phyloP scores from a whole-genome alignment of 2,329 filamentous ascomycete species.

The Arthrobotrys conoides region DNA sequence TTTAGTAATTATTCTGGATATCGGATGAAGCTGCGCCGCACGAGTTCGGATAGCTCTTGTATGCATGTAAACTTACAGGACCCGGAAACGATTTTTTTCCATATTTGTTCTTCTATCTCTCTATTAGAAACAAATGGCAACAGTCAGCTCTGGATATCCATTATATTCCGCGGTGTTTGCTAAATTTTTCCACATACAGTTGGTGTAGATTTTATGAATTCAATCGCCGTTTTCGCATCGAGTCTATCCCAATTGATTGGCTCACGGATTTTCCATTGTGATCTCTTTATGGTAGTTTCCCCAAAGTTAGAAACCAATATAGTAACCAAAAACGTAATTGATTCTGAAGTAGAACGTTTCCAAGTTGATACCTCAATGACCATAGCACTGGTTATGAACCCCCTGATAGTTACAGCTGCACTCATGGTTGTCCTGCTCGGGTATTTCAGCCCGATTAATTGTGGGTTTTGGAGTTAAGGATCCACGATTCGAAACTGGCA shows the following conservation, averaged over 20 bases:
- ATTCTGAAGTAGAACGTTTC: not conserved
- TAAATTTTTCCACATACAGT: constrained; percentile 10
- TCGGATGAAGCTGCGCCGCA: not conserved
- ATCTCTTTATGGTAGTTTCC: constrained; percentile 14
- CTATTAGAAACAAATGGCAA: constrained; percentile 8
- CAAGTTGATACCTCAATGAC: constrained; percentile 34
- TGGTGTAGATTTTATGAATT: constrained; percentile 45
- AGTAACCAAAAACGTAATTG: not conserved
- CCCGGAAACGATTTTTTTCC: constrained; percentile 50
- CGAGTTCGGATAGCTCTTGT: not conserved
- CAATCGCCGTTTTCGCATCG: constrained; percentile 8
- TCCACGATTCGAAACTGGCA: not conserved
- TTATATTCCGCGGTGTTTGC: not conserved
- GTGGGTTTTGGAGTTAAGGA: not conserved
- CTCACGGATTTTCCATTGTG: constrained; percentile 50
- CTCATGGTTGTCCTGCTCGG: not conserved
- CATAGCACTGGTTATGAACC: constrained; percentile 43
- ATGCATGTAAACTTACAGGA: constrained; percentile 31
- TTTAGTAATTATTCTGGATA: not conserved
- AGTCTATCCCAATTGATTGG: constrained; percentile 53
- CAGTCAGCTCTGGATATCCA: not conserved
- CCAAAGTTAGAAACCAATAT: not conserved
- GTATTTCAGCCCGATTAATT: not conserved
- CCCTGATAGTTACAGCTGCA: constrained; percentile 19
- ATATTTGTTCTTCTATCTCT: constrained; percentile 45